phyloP scores from a whole-genome alignment of 768 basidiomycete species.

The Mycena galopus region DNA sequence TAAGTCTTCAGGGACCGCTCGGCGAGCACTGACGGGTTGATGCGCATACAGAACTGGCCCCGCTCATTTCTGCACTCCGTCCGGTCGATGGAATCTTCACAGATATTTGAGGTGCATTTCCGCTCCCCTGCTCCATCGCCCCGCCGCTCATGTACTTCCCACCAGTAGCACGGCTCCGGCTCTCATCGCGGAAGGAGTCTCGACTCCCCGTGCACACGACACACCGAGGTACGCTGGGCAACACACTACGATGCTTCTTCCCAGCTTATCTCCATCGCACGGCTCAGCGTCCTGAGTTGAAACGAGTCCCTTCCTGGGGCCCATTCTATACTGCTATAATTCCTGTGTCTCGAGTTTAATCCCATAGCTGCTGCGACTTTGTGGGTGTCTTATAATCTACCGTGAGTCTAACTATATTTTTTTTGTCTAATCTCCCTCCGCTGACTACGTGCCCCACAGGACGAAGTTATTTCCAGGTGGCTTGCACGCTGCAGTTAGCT shows the following conservation, averaged over 20 bases:
- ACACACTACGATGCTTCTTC: constrained; percentile 4
- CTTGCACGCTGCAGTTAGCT: no score
- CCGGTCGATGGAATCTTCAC: no score
- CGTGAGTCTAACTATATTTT: background rate
- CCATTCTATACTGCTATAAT: background rate
- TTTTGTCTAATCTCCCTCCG: background rate
- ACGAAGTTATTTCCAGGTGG: no score
- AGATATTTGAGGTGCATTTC: background rate
- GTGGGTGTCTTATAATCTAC: constrained; percentile 2
- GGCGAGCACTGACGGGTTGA: background rate
- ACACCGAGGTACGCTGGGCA: background rate
- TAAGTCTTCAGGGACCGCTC: background rate
- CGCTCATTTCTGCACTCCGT: background rate
- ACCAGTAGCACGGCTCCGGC: background rate
- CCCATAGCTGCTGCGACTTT: background rate
- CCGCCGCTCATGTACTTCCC: background rate
- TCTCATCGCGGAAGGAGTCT: background rate
- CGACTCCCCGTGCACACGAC: background rate
- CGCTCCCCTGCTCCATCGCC: background rate
- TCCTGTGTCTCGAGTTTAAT: background rate
- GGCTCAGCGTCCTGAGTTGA: background rate
- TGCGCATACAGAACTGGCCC: background rate
- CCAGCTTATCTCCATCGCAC: constrained; percentile 4
- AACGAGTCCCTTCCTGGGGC: no score
- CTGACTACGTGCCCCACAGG: no score